A percentile compares a stretch with the other conserved stretches of the same genome.
Conservation (phyloP, 306 rosid genomes). For the Carpinus fangiana region DNA sequence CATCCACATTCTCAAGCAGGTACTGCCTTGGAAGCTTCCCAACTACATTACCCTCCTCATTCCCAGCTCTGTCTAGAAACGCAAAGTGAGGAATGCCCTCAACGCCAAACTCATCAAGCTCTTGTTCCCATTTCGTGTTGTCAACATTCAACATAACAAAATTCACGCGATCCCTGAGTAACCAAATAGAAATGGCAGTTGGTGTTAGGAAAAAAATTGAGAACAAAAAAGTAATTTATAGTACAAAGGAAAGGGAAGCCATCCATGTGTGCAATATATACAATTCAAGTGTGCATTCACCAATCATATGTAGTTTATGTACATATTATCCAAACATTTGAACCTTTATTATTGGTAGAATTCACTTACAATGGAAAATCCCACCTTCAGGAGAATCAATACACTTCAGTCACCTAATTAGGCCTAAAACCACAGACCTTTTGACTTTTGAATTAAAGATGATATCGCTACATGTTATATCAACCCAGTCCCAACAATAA, state of each 20-base stretch:
- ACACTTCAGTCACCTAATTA: background rate
- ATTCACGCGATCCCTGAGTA: constrained; percentile 60
- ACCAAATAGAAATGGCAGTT: background rate
- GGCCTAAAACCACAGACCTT: background rate
- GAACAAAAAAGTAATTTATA: background rate
- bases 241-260: background rate
- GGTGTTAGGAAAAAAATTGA: background rate
- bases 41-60: constrained; percentile 90
- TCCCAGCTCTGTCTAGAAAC: constrained; percentile 83
- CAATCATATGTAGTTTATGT: background rate
- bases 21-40: constrained; percentile 87
- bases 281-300: background rate
- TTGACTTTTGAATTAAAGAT: too few relatives aligned
- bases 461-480: too few relatives aligned
- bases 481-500: background rate
- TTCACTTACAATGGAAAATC: background rate
- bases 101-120: constrained; percentile 96
- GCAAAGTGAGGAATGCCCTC: constrained; percentile 99
- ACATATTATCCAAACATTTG: background rate
- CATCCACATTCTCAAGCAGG: constrained; percentile 77
- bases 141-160: constrained; percentile 85
- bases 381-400: background rate
- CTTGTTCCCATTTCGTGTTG: constrained; percentile 97
- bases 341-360: background rate
- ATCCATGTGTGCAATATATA: constrained; percentile 1